Evolutionary conservation across 108 stramenopile species (phyloP).

Genomic region (Seminavis robusta): DNA sequence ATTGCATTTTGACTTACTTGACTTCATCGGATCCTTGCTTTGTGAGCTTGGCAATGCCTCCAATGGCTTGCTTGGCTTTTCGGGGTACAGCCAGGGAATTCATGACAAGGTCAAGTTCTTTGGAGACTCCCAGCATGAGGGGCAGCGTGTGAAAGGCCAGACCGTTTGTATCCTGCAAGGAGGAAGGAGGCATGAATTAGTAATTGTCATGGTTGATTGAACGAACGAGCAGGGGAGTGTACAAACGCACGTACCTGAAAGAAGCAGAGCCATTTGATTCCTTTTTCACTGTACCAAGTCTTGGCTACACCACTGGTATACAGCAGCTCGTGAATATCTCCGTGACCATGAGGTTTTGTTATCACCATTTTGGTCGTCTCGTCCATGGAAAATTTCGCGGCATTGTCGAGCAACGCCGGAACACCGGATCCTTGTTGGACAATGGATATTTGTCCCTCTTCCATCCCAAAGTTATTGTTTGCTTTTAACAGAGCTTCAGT

Average conservation of each 20-base stretch:
- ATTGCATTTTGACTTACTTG: conserved; percentile 21
- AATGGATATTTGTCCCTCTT: conserved; percentile 81
- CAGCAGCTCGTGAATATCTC: conserved; percentile 96
- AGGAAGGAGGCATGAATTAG: background rate
- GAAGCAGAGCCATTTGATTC: conserved; percentile 89
- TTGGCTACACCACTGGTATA: conserved; percentile 82
- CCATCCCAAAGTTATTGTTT: conserved; percentile 92
- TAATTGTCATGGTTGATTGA: too few relatives aligned
- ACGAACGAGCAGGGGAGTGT: too few relatives aligned
- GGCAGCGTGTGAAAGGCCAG: conserved; percentile 92
- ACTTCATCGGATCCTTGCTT: conserved; percentile 38
- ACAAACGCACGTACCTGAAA: conserved; percentile 52
- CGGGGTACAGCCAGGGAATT: conserved; percentile 96
- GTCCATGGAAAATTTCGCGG: conserved; percentile 87
- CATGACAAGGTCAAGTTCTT: conserved; percentile 82
- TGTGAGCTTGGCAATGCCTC: conserved; percentile 91
- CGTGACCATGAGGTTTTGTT: conserved; percentile 99
- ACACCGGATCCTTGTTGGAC: conserved; percentile 96
- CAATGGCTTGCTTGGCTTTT: conserved; percentile 96
- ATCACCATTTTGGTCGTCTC: conserved; percentile 63
- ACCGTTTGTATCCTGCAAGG: conserved; percentile 95
- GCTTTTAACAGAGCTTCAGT: conserved; percentile 76
- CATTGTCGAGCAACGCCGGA: conserved; percentile 87
- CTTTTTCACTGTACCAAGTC: conserved; percentile 61
- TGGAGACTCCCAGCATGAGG: conserved; percentile 90